phyloP scores from a whole-genome alignment of 2,329 filamentous ascomycete genomes.

The Paramyrothecium roridum region DNA sequence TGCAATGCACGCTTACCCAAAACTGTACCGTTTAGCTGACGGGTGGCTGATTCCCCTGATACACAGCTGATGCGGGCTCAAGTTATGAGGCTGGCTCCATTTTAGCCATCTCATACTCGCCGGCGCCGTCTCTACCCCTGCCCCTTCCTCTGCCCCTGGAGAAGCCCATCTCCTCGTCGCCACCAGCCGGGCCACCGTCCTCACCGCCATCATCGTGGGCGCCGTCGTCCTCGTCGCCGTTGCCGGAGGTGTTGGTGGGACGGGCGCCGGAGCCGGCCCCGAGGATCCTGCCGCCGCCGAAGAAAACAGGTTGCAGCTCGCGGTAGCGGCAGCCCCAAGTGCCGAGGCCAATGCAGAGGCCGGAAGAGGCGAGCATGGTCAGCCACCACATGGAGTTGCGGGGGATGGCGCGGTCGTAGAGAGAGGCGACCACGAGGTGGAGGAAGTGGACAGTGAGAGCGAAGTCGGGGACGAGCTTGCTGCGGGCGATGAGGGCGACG shows the following conservation, averaged over 20 bases:
- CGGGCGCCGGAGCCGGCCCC: conserved; percentile 17
- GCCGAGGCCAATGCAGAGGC: conserved; percentile 56
- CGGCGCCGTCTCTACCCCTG: conserved; percentile 50
- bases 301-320: conserved; percentile 84
- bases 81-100: conserved; percentile 31
- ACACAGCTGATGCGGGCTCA: not conserved
- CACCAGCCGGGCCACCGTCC: conserved; percentile 17
- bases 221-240: conserved; percentile 9
- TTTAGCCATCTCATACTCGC: conserved; percentile 65
- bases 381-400: conserved; percentile 84
- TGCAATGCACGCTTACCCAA: conserved; percentile 29
- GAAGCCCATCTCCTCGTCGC: conserved; percentile 48
- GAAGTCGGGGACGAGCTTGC: conserved; percentile 94
- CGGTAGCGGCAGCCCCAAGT: conserved; percentile 91
- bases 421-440: conserved; percentile 71
- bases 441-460: conserved; percentile 83
- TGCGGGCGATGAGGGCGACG: conserved; percentile 78
- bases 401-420: conserved; percentile 77
- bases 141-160: conserved; percentile 48
- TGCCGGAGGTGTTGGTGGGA: conserved; percentile 7
- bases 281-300: conserved; percentile 58
- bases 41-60: not conserved
- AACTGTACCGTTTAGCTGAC: conserved; percentile 16
- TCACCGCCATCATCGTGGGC: conserved; percentile 13
- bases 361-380: conserved; percentile 46